Base-by-base conservation (phyloP, 2,329 filamentous ascomycete genomes). In the Colletotrichum lindemuthianum region DNA sequence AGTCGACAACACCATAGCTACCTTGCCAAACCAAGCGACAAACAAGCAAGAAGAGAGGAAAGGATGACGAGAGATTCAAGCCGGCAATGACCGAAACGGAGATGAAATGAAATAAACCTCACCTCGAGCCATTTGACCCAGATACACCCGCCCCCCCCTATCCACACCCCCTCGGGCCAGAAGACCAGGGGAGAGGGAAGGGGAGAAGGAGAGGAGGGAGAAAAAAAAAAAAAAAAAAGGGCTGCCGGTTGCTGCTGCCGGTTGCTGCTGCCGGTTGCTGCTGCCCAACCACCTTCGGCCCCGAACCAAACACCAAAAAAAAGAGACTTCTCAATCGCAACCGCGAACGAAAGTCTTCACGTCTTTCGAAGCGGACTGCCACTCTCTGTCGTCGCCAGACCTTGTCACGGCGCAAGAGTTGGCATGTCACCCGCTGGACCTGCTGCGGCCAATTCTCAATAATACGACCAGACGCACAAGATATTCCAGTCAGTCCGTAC, bases 241-340 rank as follows among this genome's bases (percentile, higher is more conserved):
- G n/a, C n/a, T n/a, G n/a, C n/a, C n/a, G n/a, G n/a, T n/a, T 15
- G 45, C 54, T 47, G 50, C 49, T 52, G 45, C 57, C 48, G 40
- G 40, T 43, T 32, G 34, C 48, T 44, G 43, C 59, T 51, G 58
- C 59, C 52, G 63, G 44, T 51, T 60, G 52, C 63, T 65, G 63
- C 58, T 65, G 63, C 63, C 63, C 63, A 65, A 65, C 63, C 58
- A 40, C 58, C 24, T 56, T 52, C 48, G 47, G 24, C 24, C 24
- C 24, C 24, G 24, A 32, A 40, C 40, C 58, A 32, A 55, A 60
- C 51, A 64, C 50, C 44, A 64, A 41, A 57, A 64, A 41, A 57
- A 50, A 65, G 52, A 65, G 63, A 65, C 63, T 61, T 65, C 63
- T 65, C 47, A 52, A 65, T 65, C 63, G 63, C 63, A 43, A 36